Base-by-base conservation (phyloP, 192 early-diverging fungal genomes). In the Rhizophagus sp. region DNA sequence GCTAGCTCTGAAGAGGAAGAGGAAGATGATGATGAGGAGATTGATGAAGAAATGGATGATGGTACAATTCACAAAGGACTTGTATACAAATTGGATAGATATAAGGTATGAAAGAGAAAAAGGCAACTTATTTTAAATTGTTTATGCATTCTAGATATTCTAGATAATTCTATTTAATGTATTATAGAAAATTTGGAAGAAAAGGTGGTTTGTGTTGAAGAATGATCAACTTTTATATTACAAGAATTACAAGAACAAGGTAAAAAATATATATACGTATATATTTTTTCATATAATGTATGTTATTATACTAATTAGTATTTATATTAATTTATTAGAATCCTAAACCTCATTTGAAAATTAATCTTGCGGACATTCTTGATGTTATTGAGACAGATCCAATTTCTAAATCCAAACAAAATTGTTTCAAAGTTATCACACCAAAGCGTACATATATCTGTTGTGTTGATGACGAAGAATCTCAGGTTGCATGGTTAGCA, bases 181-280 rank as follows among this genome's bases (percentile, higher is more conserved):
- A 6, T 61, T 62, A 44, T 62, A 71, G 39, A 70, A 86, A 85
- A 87, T 82, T 25, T 91, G 90, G 90, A 85, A 86, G 70, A 91
- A 89, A 73, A 85, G 90, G 65, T 91, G 88, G 90, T 91, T 91
- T 82, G 90, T 90, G 9, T 77, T 91, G 15, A 78, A 89, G 44
- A 87, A 84, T 33, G 87, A 88, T 69, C 87, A 85, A 33, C 69
- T 91, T 67, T 82, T 87, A 1, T 91, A 90, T 80, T 91, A 91
- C 79, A 87, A 91, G 73, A 85, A 91, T 76, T 73, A 86, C 8
- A 90, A 91, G 84, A 88, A 88, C 85, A 74, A 30, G 24, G 9
- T 63, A 36, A 71, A 9, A 1, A 34, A 30, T 57, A 52, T 44
- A 69, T 8, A 41, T 24, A 41, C 27, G 50, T 27, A 13, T 79